Evolutionary conservation across 768 basidiomycete species (phyloP), one percentile per base, ranked within the genome.

Genomic region (Polyporus arcularius): DNA sequence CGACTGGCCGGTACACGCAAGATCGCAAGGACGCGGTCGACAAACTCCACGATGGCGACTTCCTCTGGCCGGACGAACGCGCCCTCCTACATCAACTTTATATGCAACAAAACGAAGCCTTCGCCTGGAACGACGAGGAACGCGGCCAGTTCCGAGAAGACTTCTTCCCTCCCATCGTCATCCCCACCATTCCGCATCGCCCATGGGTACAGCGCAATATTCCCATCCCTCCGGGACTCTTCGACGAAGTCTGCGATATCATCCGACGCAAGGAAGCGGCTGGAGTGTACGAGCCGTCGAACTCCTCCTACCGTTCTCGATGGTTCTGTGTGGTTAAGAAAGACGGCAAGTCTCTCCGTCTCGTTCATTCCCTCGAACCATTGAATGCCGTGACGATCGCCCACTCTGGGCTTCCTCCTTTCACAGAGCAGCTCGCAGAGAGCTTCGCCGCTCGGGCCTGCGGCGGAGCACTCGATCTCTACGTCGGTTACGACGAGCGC

Each of bases 201-300:
- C 45, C 45, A 1, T 46, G 45, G 45, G 45, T 46, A 3, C 45
- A 46, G 26, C 45, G 45, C 45, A 46, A 46, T 4, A 46, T 65
- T 42, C 62, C 59, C 3, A 58, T 65, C 15, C 50, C 63, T 40
- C 32, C 41, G 0, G 65, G 65, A 0, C 56, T 66, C 26, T 43
- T 41, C 10, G 40, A 50, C 0, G 55, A 75, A 55, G 71, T 79
- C 9, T 58, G 61, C 12, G 38, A 67, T 5, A 47, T 77, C 0
- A 66, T 79, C 7, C 66, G 71, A 21, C 55, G 63, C 0, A 80
- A 80, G 58, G 69, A 79, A 9, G 67, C 59, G 0, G 64, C 75
- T 0, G 76, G 79, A 2, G 71, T 78, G 21, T 26, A 26, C 21
- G 21, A 26, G 21, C 21, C 21, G 21, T 26, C 21, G 1, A 26